Base-by-base conservation (phyloP, 2,329 filamentous ascomycete genomes). In the Drechslera avenae region DNA sequence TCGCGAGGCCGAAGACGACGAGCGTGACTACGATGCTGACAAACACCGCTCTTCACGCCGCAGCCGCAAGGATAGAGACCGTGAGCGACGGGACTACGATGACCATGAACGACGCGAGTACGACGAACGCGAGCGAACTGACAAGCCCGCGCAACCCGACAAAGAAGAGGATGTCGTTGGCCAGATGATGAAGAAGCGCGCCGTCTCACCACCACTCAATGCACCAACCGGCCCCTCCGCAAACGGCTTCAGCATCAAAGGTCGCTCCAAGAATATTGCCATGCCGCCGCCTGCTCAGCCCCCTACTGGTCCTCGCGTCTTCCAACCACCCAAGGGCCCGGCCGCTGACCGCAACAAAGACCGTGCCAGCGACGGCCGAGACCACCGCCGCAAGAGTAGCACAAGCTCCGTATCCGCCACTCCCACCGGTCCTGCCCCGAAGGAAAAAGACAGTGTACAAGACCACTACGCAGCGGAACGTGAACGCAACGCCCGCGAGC, bases 391-490 rank as follows among this genome's bases (percentile, higher is more conserved):
- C 14, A 66, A 57, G 46, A 56, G 46, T 35, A 68, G 60, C 34
- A 54, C 36, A 2, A 56, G 53, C 10, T 60, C 62, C 2, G 21
- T 40, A 5, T 52, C 63, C 10, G 48, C 54, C 12, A 57, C 59
- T 4, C 56, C 69, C 4, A 50, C 53, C 10, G 59, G 60, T 4
- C 47, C 60, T 9, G 36, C 63, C 8, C 54, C 59, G 1, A 39
- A 39, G 12, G 45, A 49, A 30, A 49, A 43, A 23, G 39, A 35
- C 30, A 42, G 19, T 1, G 23, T 57, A 10, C 63, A 66, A 48
- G 85, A 88, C 57, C 79, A 83, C n/a, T 86, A 89, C 69, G 86
- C 87, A 1, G 76, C 86, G 0, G 87, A 90, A 71, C 83, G 87
- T 17, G 86, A 89, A 66, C 63, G 57, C 16, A 69, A 73, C n/a